A percentile compares a stretch with the other conserved stretches of the same genome.
Conservation (phyloP, 495 filamentous ascomycete species). For the Neurospora hispaniola region DNA sequence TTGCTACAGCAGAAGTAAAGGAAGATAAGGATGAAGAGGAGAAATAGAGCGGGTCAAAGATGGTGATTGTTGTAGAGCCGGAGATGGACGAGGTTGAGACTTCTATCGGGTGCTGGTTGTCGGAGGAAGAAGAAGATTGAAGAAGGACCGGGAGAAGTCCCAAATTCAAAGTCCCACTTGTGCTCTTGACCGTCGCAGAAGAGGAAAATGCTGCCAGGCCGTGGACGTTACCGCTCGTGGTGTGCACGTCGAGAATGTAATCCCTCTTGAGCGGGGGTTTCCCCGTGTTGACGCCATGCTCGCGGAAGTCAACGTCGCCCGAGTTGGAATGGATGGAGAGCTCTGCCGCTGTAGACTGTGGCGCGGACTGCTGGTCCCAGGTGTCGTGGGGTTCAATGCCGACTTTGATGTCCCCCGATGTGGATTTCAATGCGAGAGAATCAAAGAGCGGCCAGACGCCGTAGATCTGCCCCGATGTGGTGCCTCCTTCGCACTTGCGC, state of each 20-base stretch:
- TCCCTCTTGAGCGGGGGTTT: slow-evolving; percentile 16
- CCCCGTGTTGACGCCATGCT: slow-evolving; percentile 1
- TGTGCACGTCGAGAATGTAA: slow-evolving; percentile 30
- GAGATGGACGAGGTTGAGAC: slow-evolving; percentile 26
- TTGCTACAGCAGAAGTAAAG: neutral
- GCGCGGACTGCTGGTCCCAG: slow-evolving; percentile 7
- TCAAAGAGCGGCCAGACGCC: slow-evolving; percentile 36
- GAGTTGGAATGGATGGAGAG: slow-evolving; percentile 26
- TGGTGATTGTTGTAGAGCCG: slow-evolving; percentile 16
- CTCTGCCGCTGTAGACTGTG: slow-evolving; percentile 16
- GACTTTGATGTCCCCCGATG: slow-evolving; percentile 26
- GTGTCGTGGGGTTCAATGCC: slow-evolving; percentile 26
- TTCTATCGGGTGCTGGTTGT: neutral
- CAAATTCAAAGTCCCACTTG: slow-evolving; percentile 18
- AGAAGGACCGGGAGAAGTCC: slow-evolving; percentile 28
- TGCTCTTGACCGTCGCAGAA: slow-evolving; percentile 11
- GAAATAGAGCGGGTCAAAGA: slow-evolving; percentile 29
- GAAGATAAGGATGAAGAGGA: neutral
- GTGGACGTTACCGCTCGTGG: slow-evolving; percentile 23
- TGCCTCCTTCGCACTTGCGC: slow-evolving; percentile 21
- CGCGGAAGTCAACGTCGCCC: slow-evolving; percentile 23
- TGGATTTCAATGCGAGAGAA: slow-evolving; percentile 25
- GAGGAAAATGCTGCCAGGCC: slow-evolving; percentile 23
- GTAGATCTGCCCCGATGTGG: slow-evolving; percentile 25
- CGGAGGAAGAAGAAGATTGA: slow-evolving; percentile 4